Evolutionary conservation across 2,329 filamentous ascomycete species (phyloP).

Genomic region (Cladosporium phlei): DNA sequence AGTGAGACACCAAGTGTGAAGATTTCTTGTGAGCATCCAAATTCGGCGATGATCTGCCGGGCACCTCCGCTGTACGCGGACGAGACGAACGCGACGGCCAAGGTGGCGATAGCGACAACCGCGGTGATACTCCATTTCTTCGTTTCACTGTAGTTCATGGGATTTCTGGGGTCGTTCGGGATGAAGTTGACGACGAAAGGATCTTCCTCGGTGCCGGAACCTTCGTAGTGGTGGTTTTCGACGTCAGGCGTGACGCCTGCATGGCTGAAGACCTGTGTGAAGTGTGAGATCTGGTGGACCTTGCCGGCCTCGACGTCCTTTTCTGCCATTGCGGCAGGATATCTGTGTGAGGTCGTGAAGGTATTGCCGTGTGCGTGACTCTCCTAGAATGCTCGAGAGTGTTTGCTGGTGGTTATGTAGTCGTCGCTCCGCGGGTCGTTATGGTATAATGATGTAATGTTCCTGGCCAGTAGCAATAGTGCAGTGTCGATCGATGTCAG

Average conservation of each 20-base stretch:
- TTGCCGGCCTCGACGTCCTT: conserved; percentile 31
- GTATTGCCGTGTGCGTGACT: not conserved
- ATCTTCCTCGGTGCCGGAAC: conserved; percentile 57
- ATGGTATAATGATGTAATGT: conserved; percentile 14
- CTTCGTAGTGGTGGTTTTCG: conserved; percentile 30
- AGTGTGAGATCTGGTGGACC: conserved; percentile 24
- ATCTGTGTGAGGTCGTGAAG: not conserved
- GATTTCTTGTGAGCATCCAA: conserved; percentile 49
- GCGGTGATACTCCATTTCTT: conserved; percentile 65
- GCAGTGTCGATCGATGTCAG: conserved; percentile 12
- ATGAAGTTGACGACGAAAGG: conserved; percentile 66
- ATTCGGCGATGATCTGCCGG: conserved; percentile 50
- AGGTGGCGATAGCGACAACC: conserved; percentile 60
- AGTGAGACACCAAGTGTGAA: conserved; percentile 60
- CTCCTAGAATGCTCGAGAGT: not conserved
- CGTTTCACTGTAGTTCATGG: conserved; percentile 52
- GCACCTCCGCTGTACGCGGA: conserved; percentile 62
- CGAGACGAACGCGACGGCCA: conserved; percentile 65
- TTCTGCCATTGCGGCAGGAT: conserved; percentile 20
- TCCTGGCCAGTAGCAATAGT: conserved; percentile 2
- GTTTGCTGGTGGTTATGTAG: not conserved
- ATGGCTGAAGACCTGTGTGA: conserved; percentile 31
- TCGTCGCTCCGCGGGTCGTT: not conserved
- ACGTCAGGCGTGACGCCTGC: conserved; percentile 33
- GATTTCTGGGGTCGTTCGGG: conserved; percentile 61